These are phyloP conservation scores for Penicillium sp. DNA, from an alignment of 2,329 filamentous ascomycete species.

Conservation along the genomic window DNA sequence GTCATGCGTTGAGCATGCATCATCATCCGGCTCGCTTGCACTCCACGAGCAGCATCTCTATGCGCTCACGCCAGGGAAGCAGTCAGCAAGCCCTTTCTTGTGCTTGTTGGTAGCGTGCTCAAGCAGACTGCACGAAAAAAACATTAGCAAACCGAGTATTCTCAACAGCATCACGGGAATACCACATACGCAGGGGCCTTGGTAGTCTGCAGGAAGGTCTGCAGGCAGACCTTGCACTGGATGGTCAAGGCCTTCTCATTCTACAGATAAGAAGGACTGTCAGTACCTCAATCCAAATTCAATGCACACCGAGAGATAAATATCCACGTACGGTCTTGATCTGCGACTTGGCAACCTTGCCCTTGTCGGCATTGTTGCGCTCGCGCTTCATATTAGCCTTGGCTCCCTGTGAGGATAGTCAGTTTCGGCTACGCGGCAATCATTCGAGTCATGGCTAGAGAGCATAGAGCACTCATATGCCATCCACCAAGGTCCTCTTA, in stretches of 20 bases:
- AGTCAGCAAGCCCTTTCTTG: slow-evolving; percentile 69
- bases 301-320: background rate
- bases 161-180: background rate
- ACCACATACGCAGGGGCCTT: slow-evolving; percentile 60
- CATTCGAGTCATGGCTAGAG: background rate
- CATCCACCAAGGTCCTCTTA: slow-evolving; percentile 14
- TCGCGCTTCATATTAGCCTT: slow-evolving; percentile 73
- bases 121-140: slow-evolving; percentile 48
- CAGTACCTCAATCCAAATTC: background rate
- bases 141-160: background rate
- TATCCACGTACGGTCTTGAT: slow-evolving; percentile 61
- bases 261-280: slow-evolving; percentile 40
- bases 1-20: background rate
- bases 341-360: slow-evolving; percentile 63
- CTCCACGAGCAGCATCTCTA: background rate
- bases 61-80: slow-evolving; percentile 58
- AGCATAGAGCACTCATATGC: background rate
- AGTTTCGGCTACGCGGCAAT: slow-evolving; percentile 8
- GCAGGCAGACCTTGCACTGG: slow-evolving; percentile 75
- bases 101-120: slow-evolving; percentile 78
- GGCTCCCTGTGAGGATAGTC: slow-evolving; percentile 49
- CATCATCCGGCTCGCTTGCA: background rate
- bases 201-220: slow-evolving; percentile 76
- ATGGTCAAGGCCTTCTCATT: slow-evolving; percentile 75
- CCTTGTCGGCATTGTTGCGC: slow-evolving; percentile 64